phyloP scores from a whole-genome alignment of 2,329 filamentous ascomycete genomes.

The Lasiodiplodia sp. region DNA sequence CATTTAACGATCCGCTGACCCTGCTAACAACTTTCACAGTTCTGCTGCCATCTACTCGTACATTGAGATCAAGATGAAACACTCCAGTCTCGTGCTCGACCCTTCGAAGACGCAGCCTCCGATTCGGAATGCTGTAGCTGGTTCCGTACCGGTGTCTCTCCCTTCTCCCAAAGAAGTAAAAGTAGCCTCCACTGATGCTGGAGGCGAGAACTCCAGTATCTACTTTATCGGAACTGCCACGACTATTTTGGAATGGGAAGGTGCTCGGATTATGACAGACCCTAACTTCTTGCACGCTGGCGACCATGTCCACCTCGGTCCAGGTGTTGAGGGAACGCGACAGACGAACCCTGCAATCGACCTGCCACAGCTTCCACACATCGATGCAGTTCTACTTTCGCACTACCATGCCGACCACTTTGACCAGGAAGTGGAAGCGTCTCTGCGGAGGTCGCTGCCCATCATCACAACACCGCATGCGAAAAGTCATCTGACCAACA shows the following conservation, averaged over 20 bases:
- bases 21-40: no score
- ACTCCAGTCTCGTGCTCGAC: not conserved
- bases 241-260: slow-evolving; percentile 53
- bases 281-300: slow-evolving; percentile 72
- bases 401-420: slow-evolving; percentile 71
- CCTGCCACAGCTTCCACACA: slow-evolving; percentile 64
- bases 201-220: not conserved
- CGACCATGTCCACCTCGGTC: slow-evolving; percentile 71
- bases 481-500: slow-evolving; percentile 57
- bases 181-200: not conserved
- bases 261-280: slow-evolving; percentile 62
- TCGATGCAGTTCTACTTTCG: slow-evolving; percentile 67
- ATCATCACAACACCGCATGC: slow-evolving; percentile 72
- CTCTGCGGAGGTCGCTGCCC: slow-evolving; percentile 61
- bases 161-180: not conserved
- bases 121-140: not conserved
- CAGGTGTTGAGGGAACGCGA: slow-evolving; percentile 64
- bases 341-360: slow-evolving; percentile 67
- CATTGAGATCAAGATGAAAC: not conserved
- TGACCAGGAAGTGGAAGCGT: slow-evolving; percentile 60
- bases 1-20: no score
- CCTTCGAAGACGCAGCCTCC: not conserved
- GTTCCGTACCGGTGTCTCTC: not conserved
- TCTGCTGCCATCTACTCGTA: no score
- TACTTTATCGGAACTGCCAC: not conserved